phyloP scores from a whole-genome alignment of 1,139 yeast species.

The Oligophagozyma castellii region DNA sequence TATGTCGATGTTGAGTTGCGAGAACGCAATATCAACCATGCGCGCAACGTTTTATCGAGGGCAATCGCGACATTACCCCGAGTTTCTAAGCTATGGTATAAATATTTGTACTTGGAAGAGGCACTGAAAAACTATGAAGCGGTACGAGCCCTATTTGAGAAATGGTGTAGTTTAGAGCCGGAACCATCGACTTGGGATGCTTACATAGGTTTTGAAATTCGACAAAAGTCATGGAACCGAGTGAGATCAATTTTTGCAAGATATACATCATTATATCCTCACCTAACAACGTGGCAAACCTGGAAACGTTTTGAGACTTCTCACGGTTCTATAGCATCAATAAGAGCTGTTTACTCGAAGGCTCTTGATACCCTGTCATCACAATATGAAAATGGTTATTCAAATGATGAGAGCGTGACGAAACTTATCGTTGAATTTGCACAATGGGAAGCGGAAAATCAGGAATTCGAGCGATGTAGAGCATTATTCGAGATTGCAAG shows the following conservation, averaged over 20 bases:
- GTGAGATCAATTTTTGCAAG: slow-evolving; percentile 45
- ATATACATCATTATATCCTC: slow-evolving; percentile 42
- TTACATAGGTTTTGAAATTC: slow-evolving; percentile 54
- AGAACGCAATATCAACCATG: slow-evolving; percentile 68
- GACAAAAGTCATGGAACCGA: slow-evolving; percentile 40
- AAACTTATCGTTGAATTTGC: slow-evolving; percentile 44
- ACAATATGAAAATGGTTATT: slow-evolving; percentile 6
- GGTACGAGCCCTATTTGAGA: slow-evolving; percentile 53
- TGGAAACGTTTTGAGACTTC: slow-evolving; percentile 50
- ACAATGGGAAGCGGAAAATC: slow-evolving; percentile 52
- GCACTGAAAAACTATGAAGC: slow-evolving; percentile 49
- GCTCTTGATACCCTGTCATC: slow-evolving; percentile 43
- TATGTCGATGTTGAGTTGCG: slow-evolving; percentile 71
- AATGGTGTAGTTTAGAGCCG: slow-evolving; percentile 76
- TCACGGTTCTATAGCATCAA: slow-evolving; percentile 33
- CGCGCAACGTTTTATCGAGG: slow-evolving; percentile 70
- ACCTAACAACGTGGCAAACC: slow-evolving; percentile 47
- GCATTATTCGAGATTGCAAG: slow-evolving; percentile 37
- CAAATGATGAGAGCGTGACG: slow-evolving; percentile 25
- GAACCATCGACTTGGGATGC: slow-evolving; percentile 54
- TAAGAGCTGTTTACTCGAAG: slow-evolving; percentile 52
- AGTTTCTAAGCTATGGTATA: slow-evolving; percentile 77
- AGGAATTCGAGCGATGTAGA: slow-evolving; percentile 54
- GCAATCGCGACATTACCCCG: slow-evolving; percentile 65
- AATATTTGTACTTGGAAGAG: slow-evolving; percentile 74